These are phyloP conservation scores for Phytophthora podocarpi DNA, from an alignment of 352 stramenopile genomes.

Conservation along the genomic window DNA sequence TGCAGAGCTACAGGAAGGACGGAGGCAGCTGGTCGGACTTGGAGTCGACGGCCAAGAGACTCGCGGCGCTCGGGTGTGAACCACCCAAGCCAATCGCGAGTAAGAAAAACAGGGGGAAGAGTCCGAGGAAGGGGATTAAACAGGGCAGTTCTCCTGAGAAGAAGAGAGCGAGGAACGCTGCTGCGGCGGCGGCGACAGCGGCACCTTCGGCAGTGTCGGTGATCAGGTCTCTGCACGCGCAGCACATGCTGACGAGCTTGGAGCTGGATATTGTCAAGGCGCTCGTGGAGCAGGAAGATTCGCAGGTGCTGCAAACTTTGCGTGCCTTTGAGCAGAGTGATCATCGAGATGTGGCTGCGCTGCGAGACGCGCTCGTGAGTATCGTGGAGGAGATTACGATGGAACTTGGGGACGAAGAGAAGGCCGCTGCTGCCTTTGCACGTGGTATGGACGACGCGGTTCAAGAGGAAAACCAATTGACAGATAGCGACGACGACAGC, in stretches of 20 bases:
- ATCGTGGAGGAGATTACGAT: conserved; percentile 72
- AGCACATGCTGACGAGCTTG: conserved; percentile 67
- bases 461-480: conserved; percentile 16
- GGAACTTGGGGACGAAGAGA: conserved; percentile 71
- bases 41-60: conserved; percentile 55
- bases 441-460: conserved; percentile 36
- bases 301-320: conserved; percentile 51
- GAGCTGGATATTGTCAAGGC: conserved; percentile 64
- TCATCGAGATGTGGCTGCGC: conserved; percentile 25
- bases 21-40: conserved; percentile 45
- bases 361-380: conserved; percentile 56
- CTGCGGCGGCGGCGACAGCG: too few relatives aligned
- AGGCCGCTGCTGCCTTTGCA: conserved; percentile 39
- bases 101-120: conserved; percentile 28
- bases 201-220: conserved; percentile 35
- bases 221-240: conserved; percentile 51
- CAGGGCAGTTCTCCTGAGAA: neutral
- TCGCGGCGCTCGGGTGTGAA: conserved; percentile 43
- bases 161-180: conserved; percentile 10
- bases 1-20: conserved; percentile 59
- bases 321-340: conserved; percentile 46
- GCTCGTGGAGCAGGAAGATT: conserved; percentile 62
- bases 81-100: conserved; percentile 6
- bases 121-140: conserved; percentile 9
- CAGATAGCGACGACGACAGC: conserved; percentile 34